phyloP scores from a whole-genome alignment of 2,329 filamentous ascomycete genomes.

The Penicillium sp. region DNA sequence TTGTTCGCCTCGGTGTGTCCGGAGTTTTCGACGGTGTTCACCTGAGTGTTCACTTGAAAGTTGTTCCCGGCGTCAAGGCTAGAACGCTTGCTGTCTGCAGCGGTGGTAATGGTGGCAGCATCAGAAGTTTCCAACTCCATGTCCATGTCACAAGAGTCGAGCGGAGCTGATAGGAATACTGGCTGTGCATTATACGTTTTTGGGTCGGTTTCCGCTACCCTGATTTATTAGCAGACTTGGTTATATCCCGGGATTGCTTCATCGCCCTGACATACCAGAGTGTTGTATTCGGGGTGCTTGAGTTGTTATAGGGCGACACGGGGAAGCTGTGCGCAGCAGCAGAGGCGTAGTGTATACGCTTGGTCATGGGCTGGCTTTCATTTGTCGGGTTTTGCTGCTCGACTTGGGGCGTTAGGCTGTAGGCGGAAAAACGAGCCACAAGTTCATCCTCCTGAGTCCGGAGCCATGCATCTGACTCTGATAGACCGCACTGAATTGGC shows the following conservation, averaged over 20 bases:
- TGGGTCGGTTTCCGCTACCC: background rate
- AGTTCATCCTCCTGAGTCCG: constrained; percentile 13
- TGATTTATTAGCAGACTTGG: constrained; percentile 2
- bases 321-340: constrained; percentile 13
- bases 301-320: constrained; percentile 6
- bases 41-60: background rate
- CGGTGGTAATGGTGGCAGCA: background rate
- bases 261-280: constrained; percentile 5
- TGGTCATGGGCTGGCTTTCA: background rate
- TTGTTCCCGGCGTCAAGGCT: background rate
- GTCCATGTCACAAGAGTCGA: background rate
- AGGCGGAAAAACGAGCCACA: constrained; percentile 10
- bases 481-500: constrained; percentile 6
- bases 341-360: constrained; percentile 12
- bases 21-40: background rate
- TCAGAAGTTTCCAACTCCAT: constrained; percentile 8
- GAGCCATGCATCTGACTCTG: constrained; percentile 12
- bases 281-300: background rate
- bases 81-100: constrained; percentile 7
- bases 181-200: background rate
- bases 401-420: constrained; percentile 7
- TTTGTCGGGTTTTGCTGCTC: background rate
- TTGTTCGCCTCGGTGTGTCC: background rate
- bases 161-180: background rate
- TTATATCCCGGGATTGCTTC: background rate